phyloP scores from a whole-genome alignment of 139 green algal genomes.

The Coelastrella sp. region DNA sequence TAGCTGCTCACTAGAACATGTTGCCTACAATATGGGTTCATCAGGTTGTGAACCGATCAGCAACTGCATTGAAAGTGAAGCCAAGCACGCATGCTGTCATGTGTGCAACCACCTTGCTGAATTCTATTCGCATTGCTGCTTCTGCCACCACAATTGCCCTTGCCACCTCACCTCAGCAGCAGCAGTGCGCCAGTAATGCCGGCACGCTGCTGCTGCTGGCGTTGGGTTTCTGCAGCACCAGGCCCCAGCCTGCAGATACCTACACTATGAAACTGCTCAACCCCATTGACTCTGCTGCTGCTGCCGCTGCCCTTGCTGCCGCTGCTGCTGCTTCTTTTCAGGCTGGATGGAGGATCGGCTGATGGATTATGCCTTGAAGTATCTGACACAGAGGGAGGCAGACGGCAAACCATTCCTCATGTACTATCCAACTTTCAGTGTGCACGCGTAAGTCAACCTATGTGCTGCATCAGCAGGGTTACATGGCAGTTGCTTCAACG shows the following conservation, averaged over 20 bases:
- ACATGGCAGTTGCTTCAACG: neutral
- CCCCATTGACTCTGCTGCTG: neutral
- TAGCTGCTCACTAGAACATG: no score
- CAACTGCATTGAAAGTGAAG: no score
- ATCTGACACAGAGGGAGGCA: neutral
- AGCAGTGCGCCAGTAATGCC: no score
- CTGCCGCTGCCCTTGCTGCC: neutral
- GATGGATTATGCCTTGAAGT: slow-evolving; percentile 16
- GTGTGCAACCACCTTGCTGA: no score
- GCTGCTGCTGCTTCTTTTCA: neutral
- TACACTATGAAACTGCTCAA: neutral
- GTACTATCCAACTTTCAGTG: slow-evolving; percentile 34
- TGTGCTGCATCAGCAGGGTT: neutral
- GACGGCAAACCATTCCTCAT: slow-evolving; percentile 15
- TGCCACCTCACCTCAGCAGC: no score
- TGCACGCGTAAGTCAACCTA: slow-evolving; percentile 19
- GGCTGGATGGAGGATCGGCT: slow-evolving; percentile 35
- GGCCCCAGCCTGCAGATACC: neutral
- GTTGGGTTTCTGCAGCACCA: neutral
- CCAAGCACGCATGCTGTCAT: no score
- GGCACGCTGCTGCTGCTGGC: neutral
- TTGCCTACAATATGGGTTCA: no score
- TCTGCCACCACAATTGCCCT: neutral
- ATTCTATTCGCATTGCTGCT: neutral
- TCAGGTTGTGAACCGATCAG: no score